A percentile compares a stretch with the other conserved stretches of the same genome.
Conservation (phyloP, 768 basidiomycete species). For the Tubosaeta brunneosetosa region DNA sequence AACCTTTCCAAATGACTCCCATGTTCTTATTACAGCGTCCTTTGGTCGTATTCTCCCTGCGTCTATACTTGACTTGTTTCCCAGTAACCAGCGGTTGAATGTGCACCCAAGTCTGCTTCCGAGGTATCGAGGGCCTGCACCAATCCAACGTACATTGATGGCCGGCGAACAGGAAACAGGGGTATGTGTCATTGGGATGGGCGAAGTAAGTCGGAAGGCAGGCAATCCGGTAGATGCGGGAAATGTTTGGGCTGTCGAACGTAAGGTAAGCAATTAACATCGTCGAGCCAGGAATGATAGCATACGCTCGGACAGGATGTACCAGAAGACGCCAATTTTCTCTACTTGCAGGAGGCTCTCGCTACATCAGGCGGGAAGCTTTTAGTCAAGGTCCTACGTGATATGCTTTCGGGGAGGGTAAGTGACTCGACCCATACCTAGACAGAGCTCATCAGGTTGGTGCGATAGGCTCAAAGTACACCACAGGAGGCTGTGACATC, state of each 20-base stretch:
- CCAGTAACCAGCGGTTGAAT: slow-evolving; percentile 59
- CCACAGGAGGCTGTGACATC: slow-evolving; percentile 18
- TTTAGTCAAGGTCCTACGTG: slow-evolving; percentile 64
- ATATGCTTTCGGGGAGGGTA: slow-evolving; percentile 56
- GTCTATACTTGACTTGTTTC: slow-evolving; percentile 58
- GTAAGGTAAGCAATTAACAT: slow-evolving; percentile 44
- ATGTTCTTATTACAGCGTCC: slow-evolving; percentile 81
- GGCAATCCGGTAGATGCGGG: slow-evolving; percentile 72
- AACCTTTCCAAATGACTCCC: slow-evolving; percentile 31
- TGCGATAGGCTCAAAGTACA: slow-evolving; percentile 41
- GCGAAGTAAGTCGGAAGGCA: slow-evolving; percentile 44
- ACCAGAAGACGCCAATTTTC: slow-evolving; percentile 47
- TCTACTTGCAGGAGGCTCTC: slow-evolving; percentile 50
- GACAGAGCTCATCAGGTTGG: neutral
- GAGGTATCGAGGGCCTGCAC: slow-evolving; percentile 83
- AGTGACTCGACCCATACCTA: slow-evolving; percentile 4
- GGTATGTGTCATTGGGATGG: slow-evolving; percentile 68
- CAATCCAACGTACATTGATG: slow-evolving; percentile 79
- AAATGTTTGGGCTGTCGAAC: slow-evolving; percentile 52
- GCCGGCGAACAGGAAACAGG: slow-evolving; percentile 67
- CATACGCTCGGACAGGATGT: slow-evolving; percentile 40
- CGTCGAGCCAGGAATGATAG: neutral
- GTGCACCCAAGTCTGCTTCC: slow-evolving; percentile 90
- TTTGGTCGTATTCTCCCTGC: slow-evolving; percentile 82
- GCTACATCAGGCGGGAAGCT: slow-evolving; percentile 63